phyloP scores from a whole-genome alignment of 108 stramenopile genomes.

The Schizochytrium sp. region DNA sequence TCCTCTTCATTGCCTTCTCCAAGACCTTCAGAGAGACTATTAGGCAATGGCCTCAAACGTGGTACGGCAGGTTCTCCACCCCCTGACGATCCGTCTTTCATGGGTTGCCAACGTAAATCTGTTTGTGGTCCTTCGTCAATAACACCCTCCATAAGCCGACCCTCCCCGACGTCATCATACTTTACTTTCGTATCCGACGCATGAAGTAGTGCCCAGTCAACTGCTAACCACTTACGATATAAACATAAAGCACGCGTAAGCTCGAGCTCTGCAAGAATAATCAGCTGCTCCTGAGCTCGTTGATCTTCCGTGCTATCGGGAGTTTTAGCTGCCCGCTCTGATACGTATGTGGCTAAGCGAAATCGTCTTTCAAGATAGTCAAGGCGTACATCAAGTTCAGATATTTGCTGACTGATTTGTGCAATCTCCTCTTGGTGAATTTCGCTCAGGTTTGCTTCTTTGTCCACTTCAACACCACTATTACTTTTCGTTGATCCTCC shows the following conservation, averaged over 20 bases:
- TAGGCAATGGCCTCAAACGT: constrained; percentile 6
- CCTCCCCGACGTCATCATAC: background rate
- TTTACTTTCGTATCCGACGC: background rate
- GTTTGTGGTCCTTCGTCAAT: background rate
- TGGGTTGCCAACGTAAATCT: background rate
- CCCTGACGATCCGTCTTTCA: background rate
- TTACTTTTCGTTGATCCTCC: background rate
- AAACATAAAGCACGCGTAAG: background rate
- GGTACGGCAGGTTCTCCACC: background rate
- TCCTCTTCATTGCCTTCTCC: background rate
- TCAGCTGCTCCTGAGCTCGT: background rate
- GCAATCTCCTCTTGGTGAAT: background rate
- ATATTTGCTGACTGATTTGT: background rate
- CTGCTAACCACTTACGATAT: constrained; percentile 1
- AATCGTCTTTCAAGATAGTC: constrained; percentile 15
- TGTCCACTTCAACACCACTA: background rate
- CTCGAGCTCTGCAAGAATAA: constrained; percentile 11
- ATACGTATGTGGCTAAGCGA: background rate
- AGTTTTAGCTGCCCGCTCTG: background rate
- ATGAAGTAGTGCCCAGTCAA: background rate
- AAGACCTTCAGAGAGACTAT: background rate
- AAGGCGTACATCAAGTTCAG: background rate
- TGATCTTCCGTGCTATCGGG: background rate
- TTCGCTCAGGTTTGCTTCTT: background rate
- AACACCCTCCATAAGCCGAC: background rate